Evolutionary conservation across 768 basidiomycete genomes (phyloP).

Genomic region (Leccinum sublutescens): DNA sequence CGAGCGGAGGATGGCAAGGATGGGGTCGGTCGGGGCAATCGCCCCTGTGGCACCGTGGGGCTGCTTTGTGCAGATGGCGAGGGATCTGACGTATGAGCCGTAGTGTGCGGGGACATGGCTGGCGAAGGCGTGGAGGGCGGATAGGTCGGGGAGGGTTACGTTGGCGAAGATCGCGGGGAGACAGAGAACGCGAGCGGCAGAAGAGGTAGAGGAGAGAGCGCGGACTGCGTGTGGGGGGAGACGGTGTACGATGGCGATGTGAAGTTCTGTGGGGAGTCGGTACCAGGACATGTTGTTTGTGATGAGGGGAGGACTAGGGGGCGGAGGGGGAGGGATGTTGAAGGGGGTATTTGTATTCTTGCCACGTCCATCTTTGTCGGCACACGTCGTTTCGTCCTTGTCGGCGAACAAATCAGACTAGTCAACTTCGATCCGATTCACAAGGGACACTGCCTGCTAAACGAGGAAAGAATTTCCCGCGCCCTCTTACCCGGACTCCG

Average conservation of each 20-base stretch:
- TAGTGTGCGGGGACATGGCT: constrained; percentile 56
- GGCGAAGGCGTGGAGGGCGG: constrained; percentile 52
- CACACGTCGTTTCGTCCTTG: constrained; percentile 8
- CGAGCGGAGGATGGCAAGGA: constrained; percentile 50
- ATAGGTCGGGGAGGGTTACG: constrained; percentile 47
- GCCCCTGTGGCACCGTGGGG: constrained; percentile 33
- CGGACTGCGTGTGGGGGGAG: constrained; percentile 46
- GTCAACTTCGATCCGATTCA: constrained; percentile 20
- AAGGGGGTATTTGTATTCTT: constrained; percentile 4
- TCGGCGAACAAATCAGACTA: constrained; percentile 14
- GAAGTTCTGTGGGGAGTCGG: constrained; percentile 64
- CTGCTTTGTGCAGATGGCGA: constrained; percentile 42
- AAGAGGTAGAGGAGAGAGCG: constrained; percentile 49
- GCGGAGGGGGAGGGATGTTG: neutral
- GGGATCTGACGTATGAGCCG: constrained; percentile 47
- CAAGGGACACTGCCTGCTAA: constrained; percentile 12
- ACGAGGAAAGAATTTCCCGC: neutral
- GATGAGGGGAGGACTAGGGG: neutral
- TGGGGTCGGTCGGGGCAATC: constrained; percentile 41
- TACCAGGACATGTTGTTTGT: constrained; percentile 41
- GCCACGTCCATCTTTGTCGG: constrained; percentile 23
- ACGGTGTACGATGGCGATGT: constrained; percentile 51
- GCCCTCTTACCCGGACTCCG: neutral
- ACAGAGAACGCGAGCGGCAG: constrained; percentile 50
- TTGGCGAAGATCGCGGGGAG: constrained; percentile 59